These are phyloP conservation scores for Aphelidium insulamus DNA, from an alignment of 371 early-diverging fungal species.

Conservation along the genomic window DNA sequence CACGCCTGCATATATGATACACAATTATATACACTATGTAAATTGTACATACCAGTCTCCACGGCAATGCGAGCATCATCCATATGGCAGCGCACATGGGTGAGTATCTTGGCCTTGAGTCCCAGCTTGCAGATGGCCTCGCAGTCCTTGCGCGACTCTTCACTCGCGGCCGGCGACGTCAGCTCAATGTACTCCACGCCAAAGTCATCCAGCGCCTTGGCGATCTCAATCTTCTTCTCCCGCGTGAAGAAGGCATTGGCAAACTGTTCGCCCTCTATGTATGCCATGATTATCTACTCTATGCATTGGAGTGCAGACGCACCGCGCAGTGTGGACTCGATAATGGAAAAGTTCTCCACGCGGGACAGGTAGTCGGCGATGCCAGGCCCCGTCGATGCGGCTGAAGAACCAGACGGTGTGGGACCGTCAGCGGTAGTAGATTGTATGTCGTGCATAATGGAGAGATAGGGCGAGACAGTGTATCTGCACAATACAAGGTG, in stretches of 20 bases:
- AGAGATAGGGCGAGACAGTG: too few relatives aligned
- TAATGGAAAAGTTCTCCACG: constrained; percentile 76
- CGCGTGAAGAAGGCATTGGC: constrained; percentile 91
- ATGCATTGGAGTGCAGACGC: constrained; percentile 2
- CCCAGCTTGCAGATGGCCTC: constrained; percentile 68
- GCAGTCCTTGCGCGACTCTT: constrained; percentile 78
- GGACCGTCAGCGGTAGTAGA: too few relatives aligned
- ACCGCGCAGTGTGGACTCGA: constrained; percentile 85
- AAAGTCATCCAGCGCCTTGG: constrained; percentile 81
- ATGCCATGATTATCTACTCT: background rate
- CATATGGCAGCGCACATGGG: constrained; percentile 92
- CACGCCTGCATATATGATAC: constrained; percentile 21
- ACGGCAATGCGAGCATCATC: constrained; percentile 85
- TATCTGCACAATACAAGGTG: too few relatives aligned
- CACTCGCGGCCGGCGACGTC: constrained; percentile 86
- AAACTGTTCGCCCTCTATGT: constrained; percentile 86
- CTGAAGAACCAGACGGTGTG: too few relatives aligned
- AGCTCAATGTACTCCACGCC: constrained; percentile 93
- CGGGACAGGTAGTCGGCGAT: constrained; percentile 58
- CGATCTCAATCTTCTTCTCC: constrained; percentile 86
- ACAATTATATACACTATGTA: constrained; percentile 1
- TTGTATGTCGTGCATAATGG: too few relatives aligned
- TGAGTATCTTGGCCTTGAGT: constrained; percentile 87
- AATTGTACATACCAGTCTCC: constrained; percentile 39
- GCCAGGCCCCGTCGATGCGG: too few relatives aligned